Evolutionary conservation across 805 yeast species (phyloP).

Genomic region (Kuraishia piskuri): DNA sequence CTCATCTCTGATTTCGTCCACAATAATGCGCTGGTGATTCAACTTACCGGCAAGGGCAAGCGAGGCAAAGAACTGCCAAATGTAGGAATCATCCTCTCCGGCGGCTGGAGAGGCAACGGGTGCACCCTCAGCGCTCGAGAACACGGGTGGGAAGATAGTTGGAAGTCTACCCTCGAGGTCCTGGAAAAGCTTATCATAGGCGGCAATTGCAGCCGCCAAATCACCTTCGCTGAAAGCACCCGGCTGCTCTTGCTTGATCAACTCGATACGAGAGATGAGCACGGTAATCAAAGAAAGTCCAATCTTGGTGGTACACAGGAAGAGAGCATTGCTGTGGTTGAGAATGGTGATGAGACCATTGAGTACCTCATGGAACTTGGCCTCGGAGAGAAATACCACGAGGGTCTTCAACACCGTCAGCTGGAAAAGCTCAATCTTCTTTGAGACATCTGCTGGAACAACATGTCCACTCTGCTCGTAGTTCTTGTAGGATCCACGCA

Average conservation of each 20-base stretch:
- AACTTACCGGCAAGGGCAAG: slow-evolving; percentile 85
- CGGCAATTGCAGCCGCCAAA: slow-evolving; percentile 62
- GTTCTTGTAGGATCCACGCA: slow-evolving; percentile 70
- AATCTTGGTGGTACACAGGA: slow-evolving; percentile 63
- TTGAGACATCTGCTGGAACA: slow-evolving; percentile 44
- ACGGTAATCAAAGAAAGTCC: slow-evolving; percentile 86
- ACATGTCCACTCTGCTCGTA: slow-evolving; percentile 32
- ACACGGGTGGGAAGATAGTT: slow-evolving; percentile 71
- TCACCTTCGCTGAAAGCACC: slow-evolving; percentile 41
- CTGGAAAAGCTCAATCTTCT: slow-evolving; percentile 70
- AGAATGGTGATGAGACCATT: slow-evolving; percentile 64
- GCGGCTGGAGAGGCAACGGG: slow-evolving; percentile 10
- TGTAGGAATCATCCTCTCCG: slow-evolving; percentile 65
- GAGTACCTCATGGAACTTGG: slow-evolving; percentile 71
- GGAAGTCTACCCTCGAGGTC: slow-evolving; percentile 71
- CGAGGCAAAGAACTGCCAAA: slow-evolving; percentile 96
- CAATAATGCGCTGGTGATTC: slow-evolving; percentile 87
- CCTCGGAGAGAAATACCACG: slow-evolving; percentile 76
- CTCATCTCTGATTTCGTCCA: slow-evolving; percentile 89
- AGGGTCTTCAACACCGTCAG: slow-evolving; percentile 75
- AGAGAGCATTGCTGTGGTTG: slow-evolving; percentile 59
- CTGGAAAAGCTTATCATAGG: slow-evolving; percentile 77
- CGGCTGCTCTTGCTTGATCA: slow-evolving; percentile 66
- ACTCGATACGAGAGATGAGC: slow-evolving; percentile 85
- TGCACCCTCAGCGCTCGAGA: slow-evolving; percentile 15